Percentiles rank a stretch among this genome's conserved stretches.
These are phyloP conservation scores for Xenoacremonium recifei DNA, from an alignment of 2,329 filamentous ascomycete genomes.

Conservation along the genomic window DNA sequence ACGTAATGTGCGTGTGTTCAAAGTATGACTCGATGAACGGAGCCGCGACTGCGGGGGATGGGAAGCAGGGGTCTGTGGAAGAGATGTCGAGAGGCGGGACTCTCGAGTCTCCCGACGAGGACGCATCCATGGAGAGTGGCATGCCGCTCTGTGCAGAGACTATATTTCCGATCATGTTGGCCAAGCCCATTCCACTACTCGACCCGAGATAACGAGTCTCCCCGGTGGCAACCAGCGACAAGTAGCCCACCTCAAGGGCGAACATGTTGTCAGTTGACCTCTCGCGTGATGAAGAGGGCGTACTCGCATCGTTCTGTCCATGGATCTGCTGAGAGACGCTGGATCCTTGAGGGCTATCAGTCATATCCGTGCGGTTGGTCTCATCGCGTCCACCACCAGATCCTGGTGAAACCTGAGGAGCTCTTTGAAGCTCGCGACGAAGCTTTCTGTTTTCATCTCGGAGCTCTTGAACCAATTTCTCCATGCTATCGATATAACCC, in stretches of 20 bases:
- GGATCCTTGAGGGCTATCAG: not conserved
- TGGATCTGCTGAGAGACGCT: not conserved
- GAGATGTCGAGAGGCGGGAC: not conserved
- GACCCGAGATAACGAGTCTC: constrained; percentile 10
- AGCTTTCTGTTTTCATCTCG: constrained; percentile 5
- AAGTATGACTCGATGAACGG: constrained; percentile 8
- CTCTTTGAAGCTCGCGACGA: constrained; percentile 1
- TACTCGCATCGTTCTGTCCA: not conserved
- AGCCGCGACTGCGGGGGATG: not conserved
- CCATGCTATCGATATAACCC: constrained; percentile 7
- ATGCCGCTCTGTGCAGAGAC: not conserved
- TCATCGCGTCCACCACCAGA: not conserved
- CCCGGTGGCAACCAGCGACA: constrained; percentile 5
- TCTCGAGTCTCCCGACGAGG: not conserved
- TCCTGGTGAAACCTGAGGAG: not conserved
- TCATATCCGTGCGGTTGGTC: not conserved
- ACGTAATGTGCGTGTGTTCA: constrained; percentile 7
- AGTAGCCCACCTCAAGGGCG: constrained; percentile 8
- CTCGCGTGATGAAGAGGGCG: not conserved
- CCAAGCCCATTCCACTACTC: constrained; percentile 6
- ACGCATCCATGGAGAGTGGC: constrained; percentile 1
- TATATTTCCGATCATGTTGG: constrained; percentile 4
- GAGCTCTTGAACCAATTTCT: constrained; percentile 1
- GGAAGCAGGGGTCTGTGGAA: constrained; percentile 1
- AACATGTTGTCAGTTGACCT: constrained; percentile 1